Evolutionary conservation across 2,329 filamentous ascomycete species (phyloP).

Genomic region (Phaeosphaeria sp.): DNA sequence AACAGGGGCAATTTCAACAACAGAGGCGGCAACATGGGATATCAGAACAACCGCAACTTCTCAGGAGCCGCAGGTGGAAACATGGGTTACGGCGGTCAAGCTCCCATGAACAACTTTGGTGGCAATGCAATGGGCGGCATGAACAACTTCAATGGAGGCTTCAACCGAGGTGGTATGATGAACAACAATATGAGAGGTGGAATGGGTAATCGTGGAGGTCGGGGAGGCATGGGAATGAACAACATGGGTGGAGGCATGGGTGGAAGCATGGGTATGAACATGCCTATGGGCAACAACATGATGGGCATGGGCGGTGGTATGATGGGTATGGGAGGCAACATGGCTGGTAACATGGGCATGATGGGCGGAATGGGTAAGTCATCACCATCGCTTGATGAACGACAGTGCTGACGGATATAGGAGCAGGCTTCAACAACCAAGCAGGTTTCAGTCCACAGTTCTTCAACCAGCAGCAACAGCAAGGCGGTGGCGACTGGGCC

Average conservation of each 20-base stretch:
- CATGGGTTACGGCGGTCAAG: constrained; percentile 51
- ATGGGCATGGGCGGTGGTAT: constrained; percentile 46
- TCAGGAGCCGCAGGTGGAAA: constrained; percentile 39
- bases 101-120: constrained; percentile 57
- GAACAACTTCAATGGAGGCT: constrained; percentile 47
- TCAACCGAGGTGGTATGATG: constrained; percentile 53
- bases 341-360: constrained; percentile 36
- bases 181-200: constrained; percentile 52
- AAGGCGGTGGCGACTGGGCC: constrained; percentile 58
- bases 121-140: constrained; percentile 40
- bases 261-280: constrained; percentile 43
- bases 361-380: constrained; percentile 41
- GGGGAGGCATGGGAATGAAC: constrained; percentile 39
- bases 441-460: constrained; percentile 76
- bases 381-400: no score
- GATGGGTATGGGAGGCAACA: constrained; percentile 47
- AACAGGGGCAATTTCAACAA: constrained; percentile 43
- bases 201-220: constrained; percentile 51
- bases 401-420: constrained; percentile 17
- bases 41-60: constrained; percentile 47
- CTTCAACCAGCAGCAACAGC: constrained; percentile 60
- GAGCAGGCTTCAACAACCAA: constrained; percentile 67
- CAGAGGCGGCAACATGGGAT: constrained; percentile 38
- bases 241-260: constrained; percentile 18
- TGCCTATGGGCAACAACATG: constrained; percentile 46